Evolutionary conservation across 495 filamentous ascomycete species (phyloP), one percentile per base, ranked within the genome.

Genomic region (Penicillium cataractarum): DNA sequence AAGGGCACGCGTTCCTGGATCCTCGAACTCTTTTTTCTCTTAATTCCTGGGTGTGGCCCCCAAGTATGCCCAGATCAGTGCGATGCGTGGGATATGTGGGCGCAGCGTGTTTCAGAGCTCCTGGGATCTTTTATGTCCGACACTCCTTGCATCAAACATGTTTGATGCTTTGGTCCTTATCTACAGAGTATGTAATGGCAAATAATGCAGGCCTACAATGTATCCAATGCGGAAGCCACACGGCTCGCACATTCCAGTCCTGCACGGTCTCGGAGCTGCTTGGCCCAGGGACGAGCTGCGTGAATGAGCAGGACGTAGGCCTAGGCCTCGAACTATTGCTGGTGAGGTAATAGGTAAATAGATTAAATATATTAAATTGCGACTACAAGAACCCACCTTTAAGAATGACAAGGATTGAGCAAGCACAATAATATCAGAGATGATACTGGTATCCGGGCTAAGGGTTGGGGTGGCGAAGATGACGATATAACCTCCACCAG

Each of bases 121-220:
- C 42, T n/a, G 22, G 22, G 21, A 29, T 29, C 51, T 33, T 33
- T 54, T 33, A 54, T 54, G 27, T 54, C 31, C 49, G 49, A 52
- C 33, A 10, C 52, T 60, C 65, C 65, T 64, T 67, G 46, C 65
- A 63, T 58, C 44, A 22, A 17, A 26, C 29, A 54, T 33, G 21
- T 33, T 32, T 21, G 17, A 55, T 58, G 42, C 21, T 63, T 59
- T 2, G 24, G 57, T 24, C 49, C 50, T 22, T 59, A 27, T n/a
- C n/a, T n/a, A n/a, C n/a, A n/a, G n/a, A n/a, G n/a, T n/a, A n/a
- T n/a, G n/a, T n/a, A n/a, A n/a, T n/a, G n/a, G n/a, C n/a, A n/a
- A n/a, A n/a, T 48, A 22, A 46, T 46, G 42, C 42, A 46, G 9
- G 42, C 13, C 40, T 8, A 61, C n/a, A 58, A 42, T 33, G 62